Evolutionary conservation across 1,284 basidiomycete species (phyloP), one percentile per base, ranked within the genome.

Genomic region (Cutaneotrichosporon daszewskae): DNA sequence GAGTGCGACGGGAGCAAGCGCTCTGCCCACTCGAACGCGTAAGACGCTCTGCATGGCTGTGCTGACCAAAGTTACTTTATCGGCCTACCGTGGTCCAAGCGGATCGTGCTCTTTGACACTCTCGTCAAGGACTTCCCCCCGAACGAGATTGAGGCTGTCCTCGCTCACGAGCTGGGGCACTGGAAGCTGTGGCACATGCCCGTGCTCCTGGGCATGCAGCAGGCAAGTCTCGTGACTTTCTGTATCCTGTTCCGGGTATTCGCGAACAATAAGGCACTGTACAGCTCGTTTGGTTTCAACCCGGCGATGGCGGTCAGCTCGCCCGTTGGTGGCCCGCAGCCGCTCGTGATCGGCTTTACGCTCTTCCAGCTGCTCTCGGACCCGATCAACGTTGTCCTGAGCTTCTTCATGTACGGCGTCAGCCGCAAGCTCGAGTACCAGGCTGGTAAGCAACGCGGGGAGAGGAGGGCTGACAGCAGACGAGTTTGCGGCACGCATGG

Each of bases 1-100:
- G 89, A 96, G 64, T 96, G 97, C 59, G 94, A 98, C 63, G 94
- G 95, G 22, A 90, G 86, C 45, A 95, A 94, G 74, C 82, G 94
- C 42, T 89, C 84, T 65, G 85, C 86, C 3, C 94, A 97, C 72
- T 87, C 84, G 53, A 97, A 96, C 57, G 91, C 92, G 28, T 36
- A 24, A 10, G 34, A 25, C n/a, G n/a, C n/a, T n/a, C n/a, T n/a
- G 5, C n/a, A 10, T 24, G 7, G 4, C n/a, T 24, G 22, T 4
- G 19, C n/a, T n/a, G n/a, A n/a, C n/a, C n/a, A n/a, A n/a, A 36
- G 35, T 35, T 91, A 91, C 74, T 94, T 92, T 76, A 92, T 89
- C 57, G 89, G 90, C 48, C 77, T 94, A 13, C 89, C 88, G 3
- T 91, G 87, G 88, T 85, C 87, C 66, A 94, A 94, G 64, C 89